Conservation (phyloP, 768 basidiomycete species). For the Tricholoma sp. region DNA sequence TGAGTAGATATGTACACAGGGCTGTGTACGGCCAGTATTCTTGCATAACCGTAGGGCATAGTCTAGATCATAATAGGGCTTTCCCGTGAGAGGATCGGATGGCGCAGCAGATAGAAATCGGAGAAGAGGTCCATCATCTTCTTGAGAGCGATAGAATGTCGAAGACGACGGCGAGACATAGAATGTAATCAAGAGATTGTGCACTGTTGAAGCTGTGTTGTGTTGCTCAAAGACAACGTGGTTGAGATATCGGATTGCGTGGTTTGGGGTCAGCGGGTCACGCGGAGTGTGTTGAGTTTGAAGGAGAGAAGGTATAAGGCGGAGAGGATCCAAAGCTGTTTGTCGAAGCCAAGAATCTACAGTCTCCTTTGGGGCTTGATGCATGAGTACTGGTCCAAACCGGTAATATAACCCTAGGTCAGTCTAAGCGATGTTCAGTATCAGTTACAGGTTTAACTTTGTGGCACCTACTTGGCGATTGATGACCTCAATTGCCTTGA, state of each 20-base stretch:
- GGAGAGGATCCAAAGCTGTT: slow-evolving; percentile 69
- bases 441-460: slow-evolving; percentile 1
- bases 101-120: slow-evolving; percentile 83
- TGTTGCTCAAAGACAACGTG: slow-evolving; percentile 78
- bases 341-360: slow-evolving; percentile 92
- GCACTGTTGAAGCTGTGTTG: slow-evolving; percentile 79
- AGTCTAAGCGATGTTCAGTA: slow-evolving; percentile 40
- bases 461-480: slow-evolving; percentile 67
- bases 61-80: slow-evolving; percentile 95
- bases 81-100: slow-evolving; percentile 72
- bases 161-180: slow-evolving; percentile 52
- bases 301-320: slow-evolving; percentile 85
- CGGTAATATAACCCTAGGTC: slow-evolving; percentile 88
- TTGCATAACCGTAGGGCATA: slow-evolving; percentile 94
- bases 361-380: slow-evolving; percentile 81
- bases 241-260: slow-evolving; percentile 86
- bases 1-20: slow-evolving; percentile 95
- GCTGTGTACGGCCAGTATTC: slow-evolving; percentile 69
- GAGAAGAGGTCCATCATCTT: slow-evolving; percentile 71
- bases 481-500: slow-evolving; percentile 83
- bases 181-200: slow-evolving; percentile 92
- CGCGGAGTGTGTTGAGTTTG: slow-evolving; percentile 70
- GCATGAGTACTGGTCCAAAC: slow-evolving; percentile 84
- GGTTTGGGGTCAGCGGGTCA: slow-evolving; percentile 72
- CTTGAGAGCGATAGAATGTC: slow-evolving; percentile 25